Base-by-base conservation (phyloP, 2,329 filamentous ascomycete genomes). In the Rugonectria rugulosa region DNA sequence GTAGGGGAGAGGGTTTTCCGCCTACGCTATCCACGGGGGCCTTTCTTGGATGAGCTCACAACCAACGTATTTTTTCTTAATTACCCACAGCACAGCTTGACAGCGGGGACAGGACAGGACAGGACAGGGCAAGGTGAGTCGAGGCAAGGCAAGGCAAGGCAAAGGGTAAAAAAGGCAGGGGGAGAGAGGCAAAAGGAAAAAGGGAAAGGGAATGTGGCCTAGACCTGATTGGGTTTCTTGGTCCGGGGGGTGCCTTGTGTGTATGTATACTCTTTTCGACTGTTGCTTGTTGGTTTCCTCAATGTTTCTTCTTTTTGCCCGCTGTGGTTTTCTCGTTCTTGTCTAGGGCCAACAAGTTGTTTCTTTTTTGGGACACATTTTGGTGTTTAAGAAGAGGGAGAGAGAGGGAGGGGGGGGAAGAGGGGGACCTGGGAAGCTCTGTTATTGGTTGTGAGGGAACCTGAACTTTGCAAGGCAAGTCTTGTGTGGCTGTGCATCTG, bases 201-300 rank as follows among this genome's bases (percentile, higher is more conserved):
- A 34, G 29, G 20, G 19, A 17, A 29, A 32, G 17, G 3, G 17
- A 29, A 23, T 24, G 24, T n/a, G 11, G 31, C 26, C 52, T 55
- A 55, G 31, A 23, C 52, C 26, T 11, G 24, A 55, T 49, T 55
- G 23, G 45, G 44, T 26, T 26, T 26, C 41, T 20, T 40, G 38
- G 44, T 19, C 38, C 38, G 44, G 38, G 47, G 38, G 31, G 6
- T 7, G 27, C 44, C 31, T 3, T 27, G 10, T 48, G 23, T 20
- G 37, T 49, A 12, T 31, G 38, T 43, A 31, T 41, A 7, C 15
- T 21, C 19, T 20, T 20, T 21, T 5, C n/a, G 3, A 8, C 32
- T 19, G 17, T 24, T 38, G 26, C 27, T 32, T 29, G n/a, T 34
- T 27, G n/a, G 5, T 23, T 23, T 40, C 20, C 15, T 23, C n/a